phyloP scores from a whole-genome alignment of 2,329 filamentous ascomycete species.

The Fusarium agapanthi region DNA sequence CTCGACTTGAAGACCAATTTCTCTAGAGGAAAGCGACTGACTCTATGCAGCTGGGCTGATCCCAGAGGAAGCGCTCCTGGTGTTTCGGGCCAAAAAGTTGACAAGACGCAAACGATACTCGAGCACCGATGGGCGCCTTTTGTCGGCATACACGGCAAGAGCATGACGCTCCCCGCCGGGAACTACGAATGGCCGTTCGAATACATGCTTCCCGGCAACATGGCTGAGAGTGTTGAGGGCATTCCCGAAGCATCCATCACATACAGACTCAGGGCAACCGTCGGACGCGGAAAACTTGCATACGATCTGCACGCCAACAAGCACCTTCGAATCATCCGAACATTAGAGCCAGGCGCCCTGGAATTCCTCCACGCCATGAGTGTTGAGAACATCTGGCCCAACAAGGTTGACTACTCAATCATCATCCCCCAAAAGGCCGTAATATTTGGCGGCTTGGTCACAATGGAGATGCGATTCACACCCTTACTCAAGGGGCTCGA shows the following conservation, averaged over 20 bases:
- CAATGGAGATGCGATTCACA: slow-evolving; percentile 85
- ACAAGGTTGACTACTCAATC: slow-evolving; percentile 97
- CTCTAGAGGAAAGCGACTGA: slow-evolving; percentile 17
- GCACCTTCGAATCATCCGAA: slow-evolving; percentile 79
- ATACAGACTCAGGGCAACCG: slow-evolving; percentile 90
- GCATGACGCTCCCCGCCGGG: slow-evolving; percentile 70
- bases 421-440: slow-evolving; percentile 93
- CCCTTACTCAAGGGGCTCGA: slow-evolving; percentile 88
- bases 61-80: slow-evolving; percentile 64
- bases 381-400: slow-evolving; percentile 96
- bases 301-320: slow-evolving; percentile 87
- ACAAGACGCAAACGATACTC: slow-evolving; percentile 68
- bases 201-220: slow-evolving; percentile 74
- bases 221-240: slow-evolving; percentile 90
- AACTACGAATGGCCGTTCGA: slow-evolving; percentile 90
- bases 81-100: slow-evolving; percentile 66
- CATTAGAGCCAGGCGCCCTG: slow-evolving; percentile 77
- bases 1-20: not conserved
- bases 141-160: slow-evolving; percentile 63
- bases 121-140: slow-evolving; percentile 76
- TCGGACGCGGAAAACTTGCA: slow-evolving; percentile 85
- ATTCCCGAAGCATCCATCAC: slow-evolving; percentile 85
- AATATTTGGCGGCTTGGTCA: slow-evolving; percentile 88
- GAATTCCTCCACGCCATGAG: slow-evolving; percentile 90
- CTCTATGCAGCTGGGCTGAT: slow-evolving; percentile 58